phyloP scores from a whole-genome alignment of 176 grass and related monocot genomes.

The Aegilops bicornis region DNA sequence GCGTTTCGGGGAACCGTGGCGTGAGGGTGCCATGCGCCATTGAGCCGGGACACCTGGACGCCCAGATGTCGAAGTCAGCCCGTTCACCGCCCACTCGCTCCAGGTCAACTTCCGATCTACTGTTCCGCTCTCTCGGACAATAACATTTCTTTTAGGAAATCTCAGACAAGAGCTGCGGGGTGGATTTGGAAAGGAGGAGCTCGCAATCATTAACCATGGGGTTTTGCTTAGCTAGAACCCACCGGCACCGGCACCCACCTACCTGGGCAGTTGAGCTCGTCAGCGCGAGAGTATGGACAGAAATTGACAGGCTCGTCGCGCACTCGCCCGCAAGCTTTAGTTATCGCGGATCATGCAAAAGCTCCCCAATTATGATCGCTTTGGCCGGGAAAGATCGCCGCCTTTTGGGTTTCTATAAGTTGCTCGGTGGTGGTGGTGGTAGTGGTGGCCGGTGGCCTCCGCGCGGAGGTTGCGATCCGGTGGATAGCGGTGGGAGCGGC shows the following conservation, averaged over 20 bases:
- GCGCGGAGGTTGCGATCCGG: too few relatives aligned
- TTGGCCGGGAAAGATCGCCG: conserved; percentile 19
- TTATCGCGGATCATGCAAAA: not conserved
- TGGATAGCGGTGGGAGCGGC: too few relatives aligned
- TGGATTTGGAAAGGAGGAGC: too few relatives aligned
- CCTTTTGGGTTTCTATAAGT: conserved; percentile 10
- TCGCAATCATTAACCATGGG: not conserved
- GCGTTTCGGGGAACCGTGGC: not conserved
- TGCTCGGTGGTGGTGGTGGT: not conserved
- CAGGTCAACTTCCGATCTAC: not conserved
- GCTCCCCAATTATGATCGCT: conserved; percentile 11
- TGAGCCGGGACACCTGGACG: not conserved
- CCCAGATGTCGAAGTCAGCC: not conserved
- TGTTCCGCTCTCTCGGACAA: not conserved
- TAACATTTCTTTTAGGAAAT: too few relatives aligned
- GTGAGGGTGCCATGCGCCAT: not conserved
- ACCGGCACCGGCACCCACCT: not conserved
- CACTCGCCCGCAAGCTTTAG: not conserved
- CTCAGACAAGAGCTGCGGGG: too few relatives aligned
- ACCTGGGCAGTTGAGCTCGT: not conserved
- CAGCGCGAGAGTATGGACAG: conserved; percentile 21
- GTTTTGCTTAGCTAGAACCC: conserved; percentile 17
- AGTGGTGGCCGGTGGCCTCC: not conserved
- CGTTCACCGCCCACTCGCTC: not conserved
- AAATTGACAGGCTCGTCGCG: not conserved